These are phyloP conservation scores for Entomortierella beljakovae DNA, from an alignment of 192 early-diverging fungal genomes.

Conservation along the genomic window DNA sequence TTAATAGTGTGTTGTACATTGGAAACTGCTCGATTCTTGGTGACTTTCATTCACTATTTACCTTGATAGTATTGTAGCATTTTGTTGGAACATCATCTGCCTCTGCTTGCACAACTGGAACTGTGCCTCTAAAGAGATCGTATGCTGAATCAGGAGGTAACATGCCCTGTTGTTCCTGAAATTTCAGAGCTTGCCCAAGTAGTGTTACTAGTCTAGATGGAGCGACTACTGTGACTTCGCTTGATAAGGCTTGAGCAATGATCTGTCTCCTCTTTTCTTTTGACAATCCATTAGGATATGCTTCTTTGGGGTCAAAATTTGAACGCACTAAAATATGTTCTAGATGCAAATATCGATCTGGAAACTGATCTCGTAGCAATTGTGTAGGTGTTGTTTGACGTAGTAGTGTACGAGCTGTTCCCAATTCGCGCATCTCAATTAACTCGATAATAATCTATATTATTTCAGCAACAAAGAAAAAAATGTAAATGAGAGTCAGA, in stretches of 20 bases:
- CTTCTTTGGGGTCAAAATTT: constrained; percentile 79
- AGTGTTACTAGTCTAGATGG: constrained; percentile 86
- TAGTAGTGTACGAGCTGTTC: constrained; percentile 85
- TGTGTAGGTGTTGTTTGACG: constrained; percentile 95
- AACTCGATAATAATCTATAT: constrained; percentile 85
- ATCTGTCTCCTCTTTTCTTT: constrained; percentile 79
- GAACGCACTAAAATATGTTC: constrained; percentile 81
- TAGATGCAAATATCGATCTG: constrained; percentile 85
- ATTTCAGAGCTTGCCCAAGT: constrained; percentile 89
- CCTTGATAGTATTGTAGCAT: constrained; percentile 87
- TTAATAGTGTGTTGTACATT: too few relatives aligned
- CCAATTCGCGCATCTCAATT: constrained; percentile 84
- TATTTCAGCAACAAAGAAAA: background rate
- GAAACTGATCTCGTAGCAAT: constrained; percentile 74
- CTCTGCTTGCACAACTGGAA: constrained; percentile 68
- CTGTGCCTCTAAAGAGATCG: constrained; percentile 85
- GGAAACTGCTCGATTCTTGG: too few relatives aligned
- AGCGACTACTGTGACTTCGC: constrained; percentile 78
- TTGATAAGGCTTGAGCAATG: constrained; percentile 77
- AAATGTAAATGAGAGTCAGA: background rate
- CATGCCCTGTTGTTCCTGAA: constrained; percentile 86
- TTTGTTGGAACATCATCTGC: constrained; percentile 80
- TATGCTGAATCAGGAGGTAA: constrained; percentile 74
- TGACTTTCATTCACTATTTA: constrained; percentile 26
- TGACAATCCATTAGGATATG: constrained; percentile 70